These are phyloP conservation scores for Penicillium sclerotiorum DNA, from an alignment of 2,329 filamentous ascomycete species.

Conservation along the genomic window DNA sequence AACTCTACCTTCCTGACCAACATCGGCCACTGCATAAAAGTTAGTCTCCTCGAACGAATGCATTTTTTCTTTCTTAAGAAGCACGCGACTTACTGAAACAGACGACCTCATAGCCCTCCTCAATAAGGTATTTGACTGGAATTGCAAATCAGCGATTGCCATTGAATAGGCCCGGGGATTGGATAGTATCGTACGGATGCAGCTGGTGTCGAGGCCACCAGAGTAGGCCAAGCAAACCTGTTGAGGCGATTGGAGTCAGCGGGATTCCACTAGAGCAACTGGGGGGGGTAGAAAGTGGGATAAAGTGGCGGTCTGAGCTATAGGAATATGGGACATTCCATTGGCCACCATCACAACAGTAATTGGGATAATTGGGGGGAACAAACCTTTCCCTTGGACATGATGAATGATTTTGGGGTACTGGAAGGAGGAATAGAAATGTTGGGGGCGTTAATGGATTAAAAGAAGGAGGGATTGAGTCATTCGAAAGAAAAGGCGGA, in stretches of 20 bases:
- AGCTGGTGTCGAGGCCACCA: constrained; percentile 62
- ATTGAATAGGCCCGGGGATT: constrained; percentile 5
- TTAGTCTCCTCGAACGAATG: too few species aligned
- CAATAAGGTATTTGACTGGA: constrained; percentile 49
- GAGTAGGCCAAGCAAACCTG: constrained; percentile 44
- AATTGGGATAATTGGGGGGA: constrained; percentile 15
- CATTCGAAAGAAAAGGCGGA: constrained; percentile 23
- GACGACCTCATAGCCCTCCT: constrained; percentile 61
- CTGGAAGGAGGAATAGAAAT: neutral
- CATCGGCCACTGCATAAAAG: constrained; percentile 68
- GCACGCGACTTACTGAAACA: constrained; percentile 54
- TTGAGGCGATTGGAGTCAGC: constrained; percentile 18
- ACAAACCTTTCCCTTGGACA: constrained; percentile 31
- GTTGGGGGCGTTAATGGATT: constrained; percentile 10
- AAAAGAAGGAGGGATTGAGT: constrained; percentile 24
- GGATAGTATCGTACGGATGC: constrained; percentile 49
- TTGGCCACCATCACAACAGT: neutral
- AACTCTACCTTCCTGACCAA: constrained; percentile 64
- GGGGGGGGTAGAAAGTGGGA: constrained; percentile 9
- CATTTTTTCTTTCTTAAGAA: constrained; percentile 1
- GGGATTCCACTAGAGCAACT: neutral
- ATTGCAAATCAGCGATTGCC: constrained; percentile 20
- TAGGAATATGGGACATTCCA: neutral
- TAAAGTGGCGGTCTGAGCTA: constrained; percentile 19
- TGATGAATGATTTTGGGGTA: constrained; percentile 19